Conservation (phyloP, 2,329 filamentous ascomycete species). For the Aspergillus flavus region DNA sequence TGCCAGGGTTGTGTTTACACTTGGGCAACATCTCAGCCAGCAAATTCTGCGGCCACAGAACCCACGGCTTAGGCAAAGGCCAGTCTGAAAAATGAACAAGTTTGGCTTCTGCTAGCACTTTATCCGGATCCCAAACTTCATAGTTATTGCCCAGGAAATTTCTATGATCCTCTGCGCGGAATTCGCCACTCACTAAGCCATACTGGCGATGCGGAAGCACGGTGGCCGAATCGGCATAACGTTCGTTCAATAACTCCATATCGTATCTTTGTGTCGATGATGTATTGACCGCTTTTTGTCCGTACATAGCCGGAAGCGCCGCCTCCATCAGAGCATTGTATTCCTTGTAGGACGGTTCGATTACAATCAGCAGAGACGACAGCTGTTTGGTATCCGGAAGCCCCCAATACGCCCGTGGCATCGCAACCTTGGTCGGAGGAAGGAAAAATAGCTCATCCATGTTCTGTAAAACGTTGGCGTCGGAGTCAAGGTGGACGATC, state of each 20-base stretch:
- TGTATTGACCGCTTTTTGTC: slow-evolving; percentile 28
- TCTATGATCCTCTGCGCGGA: slow-evolving; percentile 56
- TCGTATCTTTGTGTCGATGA: slow-evolving; percentile 50
- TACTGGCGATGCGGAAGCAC: slow-evolving; percentile 67
- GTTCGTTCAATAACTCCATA: slow-evolving; percentile 68
- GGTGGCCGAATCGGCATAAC: slow-evolving; percentile 61
- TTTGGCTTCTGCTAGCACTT: slow-evolving; percentile 61
- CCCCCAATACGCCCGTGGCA: slow-evolving; percentile 74
- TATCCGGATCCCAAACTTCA: slow-evolving; percentile 62
- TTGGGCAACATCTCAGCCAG: slow-evolving; percentile 36
- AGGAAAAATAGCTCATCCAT: slow-evolving; percentile 74
- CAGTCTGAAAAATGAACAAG: slow-evolving; percentile 73
- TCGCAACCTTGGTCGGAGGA: slow-evolving; percentile 62
- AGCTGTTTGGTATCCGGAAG: slow-evolving; percentile 57
- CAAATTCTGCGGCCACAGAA: slow-evolving; percentile 44
- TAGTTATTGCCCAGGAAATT: slow-evolving; percentile 53
- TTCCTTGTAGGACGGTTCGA: slow-evolving; percentile 60
- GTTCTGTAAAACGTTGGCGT: slow-evolving; percentile 62
- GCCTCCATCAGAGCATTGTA: slow-evolving; percentile 33
- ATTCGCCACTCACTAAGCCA: slow-evolving; percentile 64
- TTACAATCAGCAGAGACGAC: slow-evolving; percentile 63
- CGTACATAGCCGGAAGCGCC: slow-evolving; percentile 28
- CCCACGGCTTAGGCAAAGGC: slow-evolving; percentile 69
- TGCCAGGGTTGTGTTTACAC: slow-evolving; percentile 39
- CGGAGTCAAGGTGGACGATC: slow-evolving; percentile 63